Base-by-base conservation (phyloP, 116 monocot species). In the Trichopus zeylanicus region DNA sequence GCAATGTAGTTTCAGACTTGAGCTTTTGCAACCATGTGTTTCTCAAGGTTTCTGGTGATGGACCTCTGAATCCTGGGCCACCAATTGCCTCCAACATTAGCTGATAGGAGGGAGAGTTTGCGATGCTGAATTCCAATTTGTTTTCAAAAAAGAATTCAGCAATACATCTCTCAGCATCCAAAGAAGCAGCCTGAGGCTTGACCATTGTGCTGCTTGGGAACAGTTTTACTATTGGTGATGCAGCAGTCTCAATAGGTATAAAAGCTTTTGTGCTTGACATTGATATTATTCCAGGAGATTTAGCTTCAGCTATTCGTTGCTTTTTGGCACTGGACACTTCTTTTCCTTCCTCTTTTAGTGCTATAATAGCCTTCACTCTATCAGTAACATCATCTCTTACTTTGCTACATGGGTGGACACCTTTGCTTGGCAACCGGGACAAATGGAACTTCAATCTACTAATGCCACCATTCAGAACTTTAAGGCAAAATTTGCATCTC, bases 61-160 rank as follows among this genome's bases (percentile, higher is more conserved):
- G 86, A 7, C 86, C 86, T 60, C 75, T 74, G 64, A 80, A 95
- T 33, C 86, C 94, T 12, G 73, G 63, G 19, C 89, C 94, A 57
- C 83, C 83, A 67, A 95, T 51, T 32, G 94, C 78, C 71, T 89
- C 90, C 20, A 89, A 31, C 89, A 95, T 86, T 34, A 71, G 70
- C 60, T 69, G 72, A 65, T 81, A 95, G 0, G 90, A 95, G 19
- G 70, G 30, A 61, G 94, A 83, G 35, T 75, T 48, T 20, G 83
- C 86, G 29, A 89, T 63, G 56, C 75, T 65, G 66, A 86, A 83
- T 55, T 89, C 89, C 64, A 95, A 70, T 68, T 76, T 86, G 65
- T 89, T 86, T 56, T 95, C 94, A 31, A 89, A 95, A 62, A 95
- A 95, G 76, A 95, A 89, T 47, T 89, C 81, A 48, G 90, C 90